These are phyloP conservation scores for Maudiozyma serrabonitensis DNA, from an alignment of 805 yeast genomes.

Conservation along the genomic window DNA sequence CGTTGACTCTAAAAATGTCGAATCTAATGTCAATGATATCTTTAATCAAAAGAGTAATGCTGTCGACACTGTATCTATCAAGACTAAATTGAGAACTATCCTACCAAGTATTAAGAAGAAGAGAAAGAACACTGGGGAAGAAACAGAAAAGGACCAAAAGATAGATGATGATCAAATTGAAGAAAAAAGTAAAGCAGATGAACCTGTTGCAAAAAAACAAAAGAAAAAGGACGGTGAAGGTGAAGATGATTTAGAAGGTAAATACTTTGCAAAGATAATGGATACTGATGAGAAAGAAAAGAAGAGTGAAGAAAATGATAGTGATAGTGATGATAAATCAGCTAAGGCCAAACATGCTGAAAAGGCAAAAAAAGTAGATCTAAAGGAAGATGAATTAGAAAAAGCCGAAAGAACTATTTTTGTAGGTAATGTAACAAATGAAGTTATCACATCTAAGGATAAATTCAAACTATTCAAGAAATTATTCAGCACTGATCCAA, in stretches of 20 bases:
- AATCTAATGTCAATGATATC: slow-evolving; percentile 28
- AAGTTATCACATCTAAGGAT: slow-evolving; percentile 54
- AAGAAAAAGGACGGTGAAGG: slow-evolving; percentile 9
- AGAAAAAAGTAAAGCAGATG: background rate
- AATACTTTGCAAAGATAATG: slow-evolving; percentile 42
- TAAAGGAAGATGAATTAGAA: slow-evolving; percentile 62
- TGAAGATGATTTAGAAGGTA: slow-evolving; percentile 43
- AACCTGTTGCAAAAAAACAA: slow-evolving; percentile 3
- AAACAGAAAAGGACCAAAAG: background rate
- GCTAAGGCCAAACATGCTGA: slow-evolving; percentile 11
- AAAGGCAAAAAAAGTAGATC: slow-evolving; percentile 41
- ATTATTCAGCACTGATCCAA: slow-evolving; percentile 34
- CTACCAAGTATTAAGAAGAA: slow-evolving; percentile 2
- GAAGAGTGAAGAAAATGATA: slow-evolving; percentile 8
- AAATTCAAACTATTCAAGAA: slow-evolving; percentile 55
- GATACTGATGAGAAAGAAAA: slow-evolving; percentile 26
- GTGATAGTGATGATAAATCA: slow-evolving; percentile 5
- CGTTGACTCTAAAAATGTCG: slow-evolving; percentile 24
- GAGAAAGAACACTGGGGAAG: slow-evolving; percentile 8
- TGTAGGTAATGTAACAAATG: slow-evolving; percentile 71
- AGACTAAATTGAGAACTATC: slow-evolving; percentile 4
- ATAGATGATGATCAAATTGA: background rate
- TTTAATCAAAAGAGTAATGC: slow-evolving; percentile 38
- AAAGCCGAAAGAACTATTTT: slow-evolving; percentile 81
- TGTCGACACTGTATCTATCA: slow-evolving; percentile 18